phyloP scores from a whole-genome alignment of 176 grass and related monocot genomes.

The Luzula sylvatica region DNA sequence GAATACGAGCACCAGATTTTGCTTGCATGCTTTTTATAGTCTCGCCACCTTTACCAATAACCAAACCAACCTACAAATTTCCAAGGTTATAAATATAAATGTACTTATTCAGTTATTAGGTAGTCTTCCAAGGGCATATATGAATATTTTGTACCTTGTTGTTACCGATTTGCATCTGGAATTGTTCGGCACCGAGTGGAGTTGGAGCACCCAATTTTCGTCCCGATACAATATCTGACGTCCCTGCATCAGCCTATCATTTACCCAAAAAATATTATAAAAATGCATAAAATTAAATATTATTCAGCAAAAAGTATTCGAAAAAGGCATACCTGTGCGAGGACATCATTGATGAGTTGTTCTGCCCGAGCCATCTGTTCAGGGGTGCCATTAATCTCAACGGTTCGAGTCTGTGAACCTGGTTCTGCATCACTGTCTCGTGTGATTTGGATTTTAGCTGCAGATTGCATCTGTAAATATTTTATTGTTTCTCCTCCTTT shows the following conservation, averaged over 20 bases:
- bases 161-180: slow-evolving; percentile 85
- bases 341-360: slow-evolving; percentile 72
- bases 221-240: slow-evolving; percentile 40
- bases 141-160: slow-evolving; percentile 63
- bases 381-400: slow-evolving; percentile 76
- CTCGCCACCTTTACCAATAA: slow-evolving; percentile 93
- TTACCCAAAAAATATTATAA: background rate
- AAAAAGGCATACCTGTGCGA: slow-evolving; percentile 46
- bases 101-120: too few relatives aligned
- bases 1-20: slow-evolving; percentile 79
- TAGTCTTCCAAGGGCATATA: too few relatives aligned
- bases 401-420: slow-evolving; percentile 45
- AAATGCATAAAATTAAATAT: background rate
- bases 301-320: too few relatives aligned
- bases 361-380: slow-evolving; percentile 89
- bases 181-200: slow-evolving; percentile 64
- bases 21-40: slow-evolving; percentile 94
- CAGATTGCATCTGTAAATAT: slow-evolving; percentile 72
- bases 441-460: slow-evolving; percentile 94
- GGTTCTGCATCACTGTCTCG: slow-evolving; percentile 80
- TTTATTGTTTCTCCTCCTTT: slow-evolving; percentile 92
- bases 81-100: too few relatives aligned
- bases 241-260: slow-evolving; percentile 67
- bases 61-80: slow-evolving; percentile 72
- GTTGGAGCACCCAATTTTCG: slow-evolving; percentile 33